Evolutionary conservation across 129 eudicot species (phyloP), one percentile per base, ranked within the genome.

Genomic region (Flaveria robusta): DNA sequence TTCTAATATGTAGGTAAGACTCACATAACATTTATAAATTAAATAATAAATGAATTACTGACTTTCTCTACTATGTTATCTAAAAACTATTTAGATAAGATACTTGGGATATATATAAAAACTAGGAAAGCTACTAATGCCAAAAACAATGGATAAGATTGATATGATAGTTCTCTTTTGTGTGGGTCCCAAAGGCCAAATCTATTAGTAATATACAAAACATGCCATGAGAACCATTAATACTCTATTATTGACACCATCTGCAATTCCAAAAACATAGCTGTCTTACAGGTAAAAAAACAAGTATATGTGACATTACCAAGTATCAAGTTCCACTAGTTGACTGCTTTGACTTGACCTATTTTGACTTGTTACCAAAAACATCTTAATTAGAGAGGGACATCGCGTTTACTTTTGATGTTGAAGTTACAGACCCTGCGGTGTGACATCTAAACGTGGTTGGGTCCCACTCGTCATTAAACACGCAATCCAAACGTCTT

Each of bases 391-490:
- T 55, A 47, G 54, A 65, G 62, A 51, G 55, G 26, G 50, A 72
- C 81, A 81, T 79, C 60, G 80, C 10, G n/a, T 78, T 87, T 19
- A 82, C 56, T 66, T 77, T 80, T 19, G 96, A 71, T 2, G 87
- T 58, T 23, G 79, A 77, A 34, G 81, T 71, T 58, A 88, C 70
- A 5, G 90, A 84, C 78, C 85, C 81, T 1, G 92, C 89, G 70
- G 90, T 76, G 74, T 76, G 37, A 68, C 86, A 71, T 74, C 86
- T 80, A 54, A 74, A 86, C 59, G 71, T 68, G 20, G 76, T 75
- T n/a, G 85, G 80, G 43, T 89, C 92, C 85, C 86, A 86, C 74
- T 85, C 96, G 39, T 56, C 65, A 81, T 92, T 91, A 68, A 92
- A 87, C 54, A 69, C 77, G 75, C 77, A 76, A 14, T 89, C 96